Evolutionary conservation across 2,329 filamentous ascomycete genomes (phyloP).

Genomic region (Phyllosticta citriasiana): DNA sequence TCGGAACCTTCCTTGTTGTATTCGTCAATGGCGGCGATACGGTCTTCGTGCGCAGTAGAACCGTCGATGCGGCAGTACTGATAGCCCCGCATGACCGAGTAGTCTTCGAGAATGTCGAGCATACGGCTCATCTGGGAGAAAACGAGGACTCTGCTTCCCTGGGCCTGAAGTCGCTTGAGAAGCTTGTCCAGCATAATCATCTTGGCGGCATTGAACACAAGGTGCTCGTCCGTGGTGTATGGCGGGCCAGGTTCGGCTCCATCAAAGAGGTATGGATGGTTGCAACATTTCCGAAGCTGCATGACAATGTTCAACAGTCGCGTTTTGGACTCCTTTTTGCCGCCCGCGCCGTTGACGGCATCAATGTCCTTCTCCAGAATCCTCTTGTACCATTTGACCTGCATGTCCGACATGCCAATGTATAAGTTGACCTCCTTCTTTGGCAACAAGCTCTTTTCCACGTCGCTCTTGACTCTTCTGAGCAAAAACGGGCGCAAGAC

Average conservation of each 20-base stretch:
- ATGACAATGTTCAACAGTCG: conserved; percentile 97
- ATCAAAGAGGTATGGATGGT: conserved; percentile 96
- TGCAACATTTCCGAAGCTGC: conserved; percentile 98
- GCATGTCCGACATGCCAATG: conserved; percentile 98
- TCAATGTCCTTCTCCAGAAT: conserved; percentile 99
- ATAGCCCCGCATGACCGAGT: conserved; percentile 90
- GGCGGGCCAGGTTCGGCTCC: conserved; percentile 94
- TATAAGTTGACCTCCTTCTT: conserved; percentile 98
- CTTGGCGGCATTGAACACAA: conserved; percentile 88
- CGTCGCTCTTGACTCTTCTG: conserved; percentile 91
- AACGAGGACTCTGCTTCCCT: conserved; percentile 92
- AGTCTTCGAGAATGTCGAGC: conserved; percentile 93
- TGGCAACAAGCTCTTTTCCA: conserved; percentile 92
- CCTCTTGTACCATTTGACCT: conserved; percentile 98
- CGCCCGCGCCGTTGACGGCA: conserved; percentile 90
- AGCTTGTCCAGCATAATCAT: conserved; percentile 96
- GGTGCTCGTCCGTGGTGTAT: conserved; percentile 95
- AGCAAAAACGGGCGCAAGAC: conserved; percentile 89
- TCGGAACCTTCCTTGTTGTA: conserved; percentile 96
- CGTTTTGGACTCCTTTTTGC: conserved; percentile 96
- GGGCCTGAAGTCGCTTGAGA: conserved; percentile 67
- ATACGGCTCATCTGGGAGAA: conserved; percentile 99
- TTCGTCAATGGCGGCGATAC: conserved; percentile 93
- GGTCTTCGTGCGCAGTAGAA: conserved; percentile 91
- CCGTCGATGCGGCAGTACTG: conserved; percentile 97